phyloP scores from a whole-genome alignment of 345 rosid species.

The Melaleuca alternifolia region DNA sequence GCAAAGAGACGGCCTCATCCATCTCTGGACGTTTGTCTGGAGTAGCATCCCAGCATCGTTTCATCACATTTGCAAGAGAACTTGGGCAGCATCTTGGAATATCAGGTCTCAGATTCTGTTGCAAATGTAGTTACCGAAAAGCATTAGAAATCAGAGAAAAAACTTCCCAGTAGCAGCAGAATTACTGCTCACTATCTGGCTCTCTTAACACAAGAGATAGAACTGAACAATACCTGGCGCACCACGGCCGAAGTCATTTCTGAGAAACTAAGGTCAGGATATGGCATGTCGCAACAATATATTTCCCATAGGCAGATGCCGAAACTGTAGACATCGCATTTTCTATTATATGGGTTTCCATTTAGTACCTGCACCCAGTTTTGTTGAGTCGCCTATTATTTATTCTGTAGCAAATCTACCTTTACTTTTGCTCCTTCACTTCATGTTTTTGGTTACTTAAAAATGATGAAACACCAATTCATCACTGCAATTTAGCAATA shows the following conservation, averaged over 20 bases:
- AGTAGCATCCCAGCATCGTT: constrained; percentile 94
- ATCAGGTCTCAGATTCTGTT: constrained; percentile 90
- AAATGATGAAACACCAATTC: neutral
- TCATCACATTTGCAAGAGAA: constrained; percentile 83
- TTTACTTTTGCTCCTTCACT: neutral
- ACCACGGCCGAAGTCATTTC: constrained; percentile 98
- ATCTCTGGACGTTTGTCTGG: constrained; percentile 94
- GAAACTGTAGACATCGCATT: constrained; percentile 95
- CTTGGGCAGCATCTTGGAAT: constrained; percentile 97
- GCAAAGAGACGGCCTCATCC: constrained; percentile 89
- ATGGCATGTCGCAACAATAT: constrained; percentile 98
- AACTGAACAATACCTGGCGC: constrained; percentile 46
- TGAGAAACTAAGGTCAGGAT: constrained; percentile 87
- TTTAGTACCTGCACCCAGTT: constrained; percentile 68
- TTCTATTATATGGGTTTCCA: constrained; percentile 91
- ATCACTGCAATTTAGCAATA: neutral
- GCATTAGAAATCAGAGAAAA: neutral
- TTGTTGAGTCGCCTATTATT: neutral
- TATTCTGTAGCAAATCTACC: neutral
- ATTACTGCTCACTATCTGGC: neutral
- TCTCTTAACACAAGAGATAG: neutral
- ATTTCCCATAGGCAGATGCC: constrained; percentile 98
- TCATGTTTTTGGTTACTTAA: neutral
- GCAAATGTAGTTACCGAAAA: neutral
- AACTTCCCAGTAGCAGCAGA: neutral